A percentile compares a stretch with the other conserved stretches of the same genome.
Conservation (phyloP, 2,329 filamentous ascomycete species). For the Stagonosporopsis tanaceti region DNA sequence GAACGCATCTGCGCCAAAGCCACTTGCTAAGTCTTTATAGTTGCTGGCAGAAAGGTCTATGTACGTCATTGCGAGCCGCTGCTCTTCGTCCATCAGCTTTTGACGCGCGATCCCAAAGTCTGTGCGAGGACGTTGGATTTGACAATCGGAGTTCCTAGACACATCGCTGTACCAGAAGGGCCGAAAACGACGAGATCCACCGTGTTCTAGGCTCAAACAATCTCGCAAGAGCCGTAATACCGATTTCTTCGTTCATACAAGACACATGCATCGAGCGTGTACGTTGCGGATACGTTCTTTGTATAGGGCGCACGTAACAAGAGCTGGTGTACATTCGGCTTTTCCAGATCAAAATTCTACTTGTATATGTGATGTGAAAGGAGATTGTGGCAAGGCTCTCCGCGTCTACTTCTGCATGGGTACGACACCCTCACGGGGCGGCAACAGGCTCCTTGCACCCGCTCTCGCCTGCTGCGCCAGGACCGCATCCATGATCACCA, state of each 20-base stretch:
- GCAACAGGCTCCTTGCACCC: conserved; percentile 46
- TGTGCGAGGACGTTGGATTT: conserved; percentile 5
- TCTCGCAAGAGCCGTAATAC: not conserved
- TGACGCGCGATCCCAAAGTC: not conserved
- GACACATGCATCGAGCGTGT: not conserved
- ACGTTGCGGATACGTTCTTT: not conserved
- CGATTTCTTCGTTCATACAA: not conserved
- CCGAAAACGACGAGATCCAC: conserved; percentile 1
- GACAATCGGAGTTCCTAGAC: conserved; percentile 5
- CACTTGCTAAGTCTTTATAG: not conserved
- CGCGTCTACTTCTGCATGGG: conserved; percentile 35
- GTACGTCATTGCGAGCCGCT: conserved; percentile 5
- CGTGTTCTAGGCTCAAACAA: conserved; percentile 1
- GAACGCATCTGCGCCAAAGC: not conserved
- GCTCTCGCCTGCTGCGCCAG: conserved; percentile 77
- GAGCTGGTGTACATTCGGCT: not conserved
- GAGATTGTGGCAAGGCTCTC: not conserved
- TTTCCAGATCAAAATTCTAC: not conserved
- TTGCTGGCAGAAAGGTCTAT: not conserved
- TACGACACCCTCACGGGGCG: conserved; percentile 49
- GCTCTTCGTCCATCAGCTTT: not conserved
- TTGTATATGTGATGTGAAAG: not conserved
- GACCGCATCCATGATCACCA: conserved; percentile 87
- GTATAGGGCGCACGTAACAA: not conserved
- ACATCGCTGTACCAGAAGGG: conserved; percentile 10